Evolutionary conservation across 257 asterid genomes (phyloP), one percentile per base, ranked within the genome.

Genomic region (Anisodus acutangulus): DNA sequence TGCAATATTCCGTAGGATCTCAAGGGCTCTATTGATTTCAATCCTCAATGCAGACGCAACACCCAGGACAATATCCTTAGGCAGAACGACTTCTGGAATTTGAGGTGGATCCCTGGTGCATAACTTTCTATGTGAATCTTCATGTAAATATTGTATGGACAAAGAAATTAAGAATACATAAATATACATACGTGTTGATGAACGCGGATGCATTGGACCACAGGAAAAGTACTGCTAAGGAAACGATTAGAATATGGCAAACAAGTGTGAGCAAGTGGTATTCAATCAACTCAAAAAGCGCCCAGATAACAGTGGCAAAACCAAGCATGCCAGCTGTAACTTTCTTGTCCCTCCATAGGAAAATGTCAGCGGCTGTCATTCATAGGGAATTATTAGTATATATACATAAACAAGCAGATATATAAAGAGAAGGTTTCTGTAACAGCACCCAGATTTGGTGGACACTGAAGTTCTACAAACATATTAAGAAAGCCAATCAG

Each of bases 341-440:
- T 85, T 94, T 95, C 93, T 93, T 93, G 91, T 95, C 94, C 90
- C 93, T 90, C 98, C 98, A 95, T 31, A 95, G 89, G 89, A 92
- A 93, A 86, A 95, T 86, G 82, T 94, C 97, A 88, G 98, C 98
- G 83, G 97, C 98, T 95, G 94, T 85, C 70, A 47, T 72, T 17
- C 41, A 72, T 45, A 47, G 10, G 59, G 16, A 22, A 47, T 45
- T 45, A 31, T 72, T 45, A 72, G 41, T 72, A 22, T 5, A 72
- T 71, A 72, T 10, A 19, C 17, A 72, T 10, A 19, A 72, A 45
- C 59, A n/a, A 43, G 80, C 17, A 1, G 53, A n/a, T 45, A 72
- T 2, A 72, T 8, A 19, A 26, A 72, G 59, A 22, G 47, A 57
- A 72, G 4, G 59, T 10, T 72, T 72, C 80, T 12, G 12, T 45